These are phyloP conservation scores for Blastocystis hominis DNA, from an alignment of 352 stramenopile species.

Conservation along the genomic window DNA sequence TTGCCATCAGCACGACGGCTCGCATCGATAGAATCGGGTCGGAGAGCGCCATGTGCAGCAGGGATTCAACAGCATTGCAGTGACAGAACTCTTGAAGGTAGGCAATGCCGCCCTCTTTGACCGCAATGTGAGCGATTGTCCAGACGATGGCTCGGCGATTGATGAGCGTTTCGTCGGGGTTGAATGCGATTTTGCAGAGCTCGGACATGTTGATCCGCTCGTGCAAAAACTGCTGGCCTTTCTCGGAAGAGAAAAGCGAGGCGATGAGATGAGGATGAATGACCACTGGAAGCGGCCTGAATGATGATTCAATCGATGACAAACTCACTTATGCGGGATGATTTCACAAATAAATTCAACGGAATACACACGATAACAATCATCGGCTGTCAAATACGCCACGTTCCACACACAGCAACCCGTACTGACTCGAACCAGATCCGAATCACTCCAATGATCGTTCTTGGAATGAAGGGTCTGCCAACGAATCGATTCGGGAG, in stretches of 20 bases:
- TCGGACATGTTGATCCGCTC: neutral
- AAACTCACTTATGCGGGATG: neutral
- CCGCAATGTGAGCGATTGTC: neutral
- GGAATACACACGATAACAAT: neutral
- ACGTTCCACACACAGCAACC: conserved; percentile 33
- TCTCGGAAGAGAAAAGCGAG: neutral
- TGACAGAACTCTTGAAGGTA: neutral
- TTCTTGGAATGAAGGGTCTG: neutral
- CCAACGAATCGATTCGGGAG: neutral
- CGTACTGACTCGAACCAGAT: neutral
- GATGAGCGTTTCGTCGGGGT: neutral
- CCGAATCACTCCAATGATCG: neutral
- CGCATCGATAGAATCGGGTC: neutral
- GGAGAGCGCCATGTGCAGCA: neutral
- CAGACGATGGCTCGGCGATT: neutral
- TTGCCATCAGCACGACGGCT: neutral
- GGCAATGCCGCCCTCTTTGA: neutral
- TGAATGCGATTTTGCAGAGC: neutral
- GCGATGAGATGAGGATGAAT: conserved; percentile 33
- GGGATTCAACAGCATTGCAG: neutral
- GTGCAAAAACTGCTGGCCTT: neutral
- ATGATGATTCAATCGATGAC: neutral
- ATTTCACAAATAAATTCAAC: conserved; percentile 25
- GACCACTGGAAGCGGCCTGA: neutral
- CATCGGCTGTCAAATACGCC: neutral